phyloP scores from a whole-genome alignment of 1,139 yeast species.

The Tardiomyces depauwii region DNA sequence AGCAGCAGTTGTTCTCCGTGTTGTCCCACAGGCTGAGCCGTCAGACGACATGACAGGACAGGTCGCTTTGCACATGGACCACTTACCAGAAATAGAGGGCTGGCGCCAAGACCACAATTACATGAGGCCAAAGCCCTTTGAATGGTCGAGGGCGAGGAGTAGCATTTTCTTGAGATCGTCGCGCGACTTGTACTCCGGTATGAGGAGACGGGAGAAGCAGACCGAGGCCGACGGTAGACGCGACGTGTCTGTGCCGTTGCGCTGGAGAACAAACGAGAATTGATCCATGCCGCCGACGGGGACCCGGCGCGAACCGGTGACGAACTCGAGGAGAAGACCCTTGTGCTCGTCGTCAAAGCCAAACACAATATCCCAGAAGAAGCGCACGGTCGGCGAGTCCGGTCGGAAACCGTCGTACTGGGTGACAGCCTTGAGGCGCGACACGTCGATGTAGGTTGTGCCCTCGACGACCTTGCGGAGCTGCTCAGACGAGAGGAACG shows the following conservation, averaged over 20 bases:
- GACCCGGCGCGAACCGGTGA: conserved; percentile 19
- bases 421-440: conserved; percentile 5
- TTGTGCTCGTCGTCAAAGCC: conserved; percentile 10
- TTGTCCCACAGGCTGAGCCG: too few relatives aligned
- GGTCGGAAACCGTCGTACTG: conserved; percentile 12
- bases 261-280: conserved; percentile 12
- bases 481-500: conserved; percentile 6
- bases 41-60: too few relatives aligned
- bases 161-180: conserved; percentile 11
- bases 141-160: conserved; percentile 15
- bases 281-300: conserved; percentile 15
- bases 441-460: conserved; percentile 7
- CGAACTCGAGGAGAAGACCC: conserved; percentile 16
- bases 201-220: conserved; percentile 16
- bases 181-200: conserved; percentile 16
- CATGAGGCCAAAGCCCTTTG: conserved; percentile 20
- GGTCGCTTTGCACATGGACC: too few relatives aligned
- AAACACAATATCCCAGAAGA: conserved; percentile 14
- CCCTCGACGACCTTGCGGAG: conserved; percentile 18
- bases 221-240: conserved; percentile 19
- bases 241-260: conserved; percentile 13
- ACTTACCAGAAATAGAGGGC: too few relatives aligned
- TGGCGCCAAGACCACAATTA: conserved; percentile 4
- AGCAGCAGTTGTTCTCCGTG: too few relatives aligned
- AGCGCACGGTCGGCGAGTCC: conserved; percentile 10